A percentile compares a stretch with the other conserved stretches of the same genome.
Conservation (phyloP, 352 stramenopile species). For the Nothophytophthora sp. region DNA sequence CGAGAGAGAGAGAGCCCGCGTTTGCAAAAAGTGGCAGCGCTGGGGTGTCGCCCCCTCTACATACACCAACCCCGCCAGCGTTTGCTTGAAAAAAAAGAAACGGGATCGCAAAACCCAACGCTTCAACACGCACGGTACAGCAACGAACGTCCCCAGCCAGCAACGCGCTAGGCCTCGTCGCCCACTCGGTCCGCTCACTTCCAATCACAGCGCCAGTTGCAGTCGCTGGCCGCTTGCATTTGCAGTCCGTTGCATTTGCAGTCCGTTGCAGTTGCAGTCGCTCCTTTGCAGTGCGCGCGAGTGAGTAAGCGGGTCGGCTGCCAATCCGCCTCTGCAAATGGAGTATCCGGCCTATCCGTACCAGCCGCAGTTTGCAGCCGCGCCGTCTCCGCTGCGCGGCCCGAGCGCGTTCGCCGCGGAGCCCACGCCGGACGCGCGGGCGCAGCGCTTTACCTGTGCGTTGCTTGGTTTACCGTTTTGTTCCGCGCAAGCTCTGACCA, state of each 20-base stretch:
- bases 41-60: too few relatives aligned
- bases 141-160: slow-evolving; percentile 21
- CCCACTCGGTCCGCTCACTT: slow-evolving; percentile 21
- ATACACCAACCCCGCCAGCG: slow-evolving; percentile 17
- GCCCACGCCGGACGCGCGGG: slow-evolving; percentile 39
- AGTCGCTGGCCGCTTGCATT: too few relatives aligned
- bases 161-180: slow-evolving; percentile 21
- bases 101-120: slow-evolving; percentile 21
- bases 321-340: not conserved
- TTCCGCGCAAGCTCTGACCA: not conserved
- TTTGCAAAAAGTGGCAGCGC: too few relatives aligned
- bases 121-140: slow-evolving; percentile 30
- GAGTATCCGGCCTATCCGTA: slow-evolving; percentile 31
- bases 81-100: slow-evolving; percentile 47
- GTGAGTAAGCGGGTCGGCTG: not conserved
- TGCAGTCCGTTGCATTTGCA: too few relatives aligned
- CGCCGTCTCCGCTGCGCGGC: slow-evolving; percentile 18
- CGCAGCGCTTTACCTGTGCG: slow-evolving; percentile 74
- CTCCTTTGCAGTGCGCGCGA: not conserved
- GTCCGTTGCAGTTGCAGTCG: not conserved
- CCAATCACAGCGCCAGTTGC: slow-evolving; percentile 17
- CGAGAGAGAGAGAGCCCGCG: too few relatives aligned
- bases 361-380: slow-evolving; percentile 19
- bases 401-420: slow-evolving; percentile 22
- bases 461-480: slow-evolving; percentile 12